Conservation (phyloP, 108 stramenopile genomes). For the Skeletonema menzelii region DNA sequence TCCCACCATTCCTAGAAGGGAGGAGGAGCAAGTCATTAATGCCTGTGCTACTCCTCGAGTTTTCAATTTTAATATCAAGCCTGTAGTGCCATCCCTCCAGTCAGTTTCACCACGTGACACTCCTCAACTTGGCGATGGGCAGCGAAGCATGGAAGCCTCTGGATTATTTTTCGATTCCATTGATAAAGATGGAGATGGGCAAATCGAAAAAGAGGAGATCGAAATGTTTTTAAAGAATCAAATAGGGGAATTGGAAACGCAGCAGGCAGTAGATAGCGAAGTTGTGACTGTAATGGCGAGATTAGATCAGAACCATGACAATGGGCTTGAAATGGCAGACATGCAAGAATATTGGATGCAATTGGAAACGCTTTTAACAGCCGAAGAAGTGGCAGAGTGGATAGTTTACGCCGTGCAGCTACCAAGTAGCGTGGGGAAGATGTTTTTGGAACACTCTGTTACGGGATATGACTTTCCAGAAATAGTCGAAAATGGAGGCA, state of each 20-base stretch:
- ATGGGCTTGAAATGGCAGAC: constrained; percentile 43
- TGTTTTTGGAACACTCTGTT: constrained; percentile 53
- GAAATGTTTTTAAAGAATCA: constrained; percentile 30
- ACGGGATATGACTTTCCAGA: constrained; percentile 74
- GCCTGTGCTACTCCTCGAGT: background rate
- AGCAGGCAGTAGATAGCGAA: constrained; percentile 25
- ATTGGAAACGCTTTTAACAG: constrained; percentile 57
- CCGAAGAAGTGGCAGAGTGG: constrained; percentile 66
- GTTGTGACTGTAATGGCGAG: constrained; percentile 39
- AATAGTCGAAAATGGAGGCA: constrained; percentile 54
- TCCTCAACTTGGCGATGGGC: constrained; percentile 34
- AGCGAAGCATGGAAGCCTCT: constrained; percentile 24
- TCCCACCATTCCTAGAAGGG: background rate
- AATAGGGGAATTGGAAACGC: constrained; percentile 48
- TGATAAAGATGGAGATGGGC: constrained; percentile 39
- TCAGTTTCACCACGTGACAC: background rate
- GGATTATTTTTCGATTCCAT: constrained; percentile 40
- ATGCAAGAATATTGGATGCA: constrained; percentile 48
- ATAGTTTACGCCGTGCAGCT: constrained; percentile 61
- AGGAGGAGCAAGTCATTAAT: background rate
- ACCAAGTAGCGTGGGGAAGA: constrained; percentile 51
- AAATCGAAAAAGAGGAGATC: constrained; percentile 30
- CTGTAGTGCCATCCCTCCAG: background rate
- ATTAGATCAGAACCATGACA: constrained; percentile 38
- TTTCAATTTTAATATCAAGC: background rate